Evolutionary conservation across 768 basidiomycete genomes (phyloP), one percentile per base, ranked within the genome.

Genomic region (Goffeauzyma gilvescens): DNA sequence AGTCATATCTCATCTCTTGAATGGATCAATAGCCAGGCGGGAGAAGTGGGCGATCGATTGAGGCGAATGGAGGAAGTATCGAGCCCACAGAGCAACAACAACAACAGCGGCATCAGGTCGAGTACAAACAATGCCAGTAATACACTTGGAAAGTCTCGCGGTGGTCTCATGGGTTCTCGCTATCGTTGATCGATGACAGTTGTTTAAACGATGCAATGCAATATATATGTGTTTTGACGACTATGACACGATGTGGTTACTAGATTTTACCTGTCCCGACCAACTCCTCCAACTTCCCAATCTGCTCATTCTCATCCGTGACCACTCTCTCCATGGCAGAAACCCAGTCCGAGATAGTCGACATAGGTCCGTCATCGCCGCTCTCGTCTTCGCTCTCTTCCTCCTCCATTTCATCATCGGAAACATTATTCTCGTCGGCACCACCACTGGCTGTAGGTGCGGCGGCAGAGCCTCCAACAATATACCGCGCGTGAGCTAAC

Each of bases 261-360:
- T 34, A 48, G 10, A 38, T 41, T 21, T 38, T 44, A 14, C 43
- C 42, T 38, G 46, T 30, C 41, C 39, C 48, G 34, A 50, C 43
- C 21, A 35, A 31, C n/a, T 47, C 44, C 30, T 51, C 45, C 18
- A 64, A 50, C 38, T 33, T 51, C 17, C 51, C 54, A 50, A 58
- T 52, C 40, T 62, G 57, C 17, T n/a, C 45, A 15, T 50, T 49
- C 43, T 67, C 65, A 23, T 62, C 64, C 36, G 50, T 43, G n/a
- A 93, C 74, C 20, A 81, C 79, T 46, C 68, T 74, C 41, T 78
- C 75, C 76, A 96, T 83, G 2, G 82, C 86, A 15, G 75, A 71
- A 28, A 96, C 63, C 89, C 89, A 95, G 7, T 69, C 54, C 45
- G 76, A 75, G 12, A 86, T 71, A 2, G 45, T 24, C 18, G 44